phyloP scores from a whole-genome alignment of 1,284 basidiomycete genomes.

The Trichosporon ovoides region DNA sequence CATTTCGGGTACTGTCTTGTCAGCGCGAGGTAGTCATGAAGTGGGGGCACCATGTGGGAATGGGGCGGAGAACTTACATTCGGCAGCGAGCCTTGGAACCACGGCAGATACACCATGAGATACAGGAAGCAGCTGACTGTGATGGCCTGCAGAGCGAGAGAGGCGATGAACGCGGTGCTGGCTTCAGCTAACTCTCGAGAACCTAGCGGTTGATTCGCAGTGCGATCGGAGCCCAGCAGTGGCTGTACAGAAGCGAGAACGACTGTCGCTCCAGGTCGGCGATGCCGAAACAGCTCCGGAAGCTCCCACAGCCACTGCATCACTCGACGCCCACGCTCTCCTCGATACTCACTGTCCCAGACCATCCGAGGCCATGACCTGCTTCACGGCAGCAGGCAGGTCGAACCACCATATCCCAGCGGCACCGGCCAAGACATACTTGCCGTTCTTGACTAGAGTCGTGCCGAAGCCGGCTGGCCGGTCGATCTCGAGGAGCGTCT shows the following conservation, averaged over 20 bases:
- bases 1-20: slow-evolving; percentile 44
- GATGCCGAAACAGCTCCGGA: too few relatives aligned
- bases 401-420: slow-evolving; percentile 42
- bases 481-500: slow-evolving; percentile 3
- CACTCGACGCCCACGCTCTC: not conserved
- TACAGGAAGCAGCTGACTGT: slow-evolving; percentile 48
- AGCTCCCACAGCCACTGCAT: too few relatives aligned
- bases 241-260: too few relatives aligned
- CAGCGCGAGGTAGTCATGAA: not conserved
- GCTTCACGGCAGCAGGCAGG: slow-evolving; percentile 19
- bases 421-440: slow-evolving; percentile 40
- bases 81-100: slow-evolving; percentile 46
- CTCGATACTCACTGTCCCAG: slow-evolving; percentile 24
- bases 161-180: slow-evolving; percentile 14
- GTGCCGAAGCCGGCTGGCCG: slow-evolving; percentile 1
- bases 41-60: not conserved
- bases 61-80: slow-evolving; percentile 33
- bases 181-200: slow-evolving; percentile 7
- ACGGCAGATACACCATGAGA: slow-evolving; percentile 46
- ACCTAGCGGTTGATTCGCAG: too few relatives aligned
- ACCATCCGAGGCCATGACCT: slow-evolving; percentile 20
- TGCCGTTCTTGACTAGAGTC: slow-evolving; percentile 40
- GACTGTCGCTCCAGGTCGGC: too few relatives aligned
- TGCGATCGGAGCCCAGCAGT: not conserved
- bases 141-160: slow-evolving; percentile 24